phyloP scores from a whole-genome alignment of 2,329 filamentous ascomycete genomes.

The Fusarium chaquense region DNA sequence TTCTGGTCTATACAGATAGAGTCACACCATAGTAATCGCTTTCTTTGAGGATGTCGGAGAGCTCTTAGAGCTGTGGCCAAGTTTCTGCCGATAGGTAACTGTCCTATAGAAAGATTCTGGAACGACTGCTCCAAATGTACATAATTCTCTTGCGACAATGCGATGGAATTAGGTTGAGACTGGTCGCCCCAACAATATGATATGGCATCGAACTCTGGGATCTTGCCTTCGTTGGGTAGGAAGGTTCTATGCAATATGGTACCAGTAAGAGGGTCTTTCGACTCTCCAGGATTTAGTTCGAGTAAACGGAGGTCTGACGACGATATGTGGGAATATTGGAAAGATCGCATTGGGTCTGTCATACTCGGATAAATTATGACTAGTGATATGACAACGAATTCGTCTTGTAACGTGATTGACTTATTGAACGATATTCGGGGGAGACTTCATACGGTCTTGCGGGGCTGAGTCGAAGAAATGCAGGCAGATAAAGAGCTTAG shows the following conservation, averaged over 20 bases:
- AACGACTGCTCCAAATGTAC: not conserved
- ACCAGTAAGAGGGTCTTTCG: not conserved
- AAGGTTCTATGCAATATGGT: not conserved
- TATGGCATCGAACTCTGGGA: not conserved
- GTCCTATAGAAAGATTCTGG: not conserved
- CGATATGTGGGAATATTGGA: not conserved
- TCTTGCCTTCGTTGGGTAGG: not conserved
- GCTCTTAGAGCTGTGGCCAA: not conserved
- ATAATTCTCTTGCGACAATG: not conserved
- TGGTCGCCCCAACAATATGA: slow-evolving; percentile 12
- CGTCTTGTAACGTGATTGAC: too few species aligned
- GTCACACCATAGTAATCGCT: not conserved
- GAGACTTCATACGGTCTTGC: too few species aligned
- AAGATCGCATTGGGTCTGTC: not conserved
- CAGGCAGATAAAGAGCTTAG: too few species aligned
- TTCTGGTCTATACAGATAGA: slow-evolving; percentile 10
- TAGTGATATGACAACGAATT: too few species aligned
- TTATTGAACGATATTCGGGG: too few species aligned
- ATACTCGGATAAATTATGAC: too few species aligned
- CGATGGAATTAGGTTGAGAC: not conserved
- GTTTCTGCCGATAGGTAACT: not conserved
- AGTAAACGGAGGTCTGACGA: not conserved
- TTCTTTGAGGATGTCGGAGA: not conserved
- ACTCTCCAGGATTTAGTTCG: not conserved
- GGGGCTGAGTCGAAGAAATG: too few species aligned